phyloP scores from a whole-genome alignment of 2,329 filamentous ascomycete genomes.

The Nannizziopsis barbatae region DNA sequence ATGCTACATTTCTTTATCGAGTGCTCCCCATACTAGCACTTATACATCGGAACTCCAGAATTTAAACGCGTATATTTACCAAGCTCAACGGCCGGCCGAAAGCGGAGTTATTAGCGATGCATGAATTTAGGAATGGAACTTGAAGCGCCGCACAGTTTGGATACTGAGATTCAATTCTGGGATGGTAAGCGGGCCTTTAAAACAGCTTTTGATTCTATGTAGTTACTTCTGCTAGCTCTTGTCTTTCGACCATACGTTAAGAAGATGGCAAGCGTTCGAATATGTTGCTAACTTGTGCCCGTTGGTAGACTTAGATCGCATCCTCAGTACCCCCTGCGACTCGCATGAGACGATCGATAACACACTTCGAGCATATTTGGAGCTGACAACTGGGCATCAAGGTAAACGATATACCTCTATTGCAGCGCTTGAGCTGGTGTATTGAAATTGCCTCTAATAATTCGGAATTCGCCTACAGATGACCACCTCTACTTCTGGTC shows the following conservation, averaged over 20 bases:
- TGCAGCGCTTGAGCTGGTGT: no score
- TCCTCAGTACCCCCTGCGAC: slow-evolving; percentile 48
- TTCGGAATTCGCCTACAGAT: slow-evolving; percentile 33
- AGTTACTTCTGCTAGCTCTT: slow-evolving; percentile 15
- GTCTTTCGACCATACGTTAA: slow-evolving; percentile 11
- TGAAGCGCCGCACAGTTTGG: slow-evolving; percentile 57
- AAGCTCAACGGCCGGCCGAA: not conserved
- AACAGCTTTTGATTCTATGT: not conserved
- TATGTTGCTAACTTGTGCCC: not conserved
- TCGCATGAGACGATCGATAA: slow-evolving; percentile 67
- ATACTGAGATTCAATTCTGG: slow-evolving; percentile 83
- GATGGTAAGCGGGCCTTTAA: slow-evolving; percentile 50
- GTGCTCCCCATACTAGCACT: not conserved
- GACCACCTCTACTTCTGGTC: slow-evolving; percentile 65
- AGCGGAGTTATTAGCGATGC: slow-evolving; percentile 10
- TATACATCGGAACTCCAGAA: not conserved
- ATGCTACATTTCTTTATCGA: not conserved
- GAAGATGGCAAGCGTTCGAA: not conserved
- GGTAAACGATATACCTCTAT: slow-evolving; percentile 29
- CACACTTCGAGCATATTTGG: slow-evolving; percentile 70
- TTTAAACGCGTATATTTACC: not conserved
- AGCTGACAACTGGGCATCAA: slow-evolving; percentile 63
- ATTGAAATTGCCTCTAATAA: no score
- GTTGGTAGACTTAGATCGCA: slow-evolving; percentile 53
- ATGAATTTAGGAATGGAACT: slow-evolving; percentile 47